Percentiles rank a stretch among this genome's conserved stretches.
Evolutionary conservation across 345 rosid genomes (phyloP).

Genomic region (Murraya paniculata): DNA sequence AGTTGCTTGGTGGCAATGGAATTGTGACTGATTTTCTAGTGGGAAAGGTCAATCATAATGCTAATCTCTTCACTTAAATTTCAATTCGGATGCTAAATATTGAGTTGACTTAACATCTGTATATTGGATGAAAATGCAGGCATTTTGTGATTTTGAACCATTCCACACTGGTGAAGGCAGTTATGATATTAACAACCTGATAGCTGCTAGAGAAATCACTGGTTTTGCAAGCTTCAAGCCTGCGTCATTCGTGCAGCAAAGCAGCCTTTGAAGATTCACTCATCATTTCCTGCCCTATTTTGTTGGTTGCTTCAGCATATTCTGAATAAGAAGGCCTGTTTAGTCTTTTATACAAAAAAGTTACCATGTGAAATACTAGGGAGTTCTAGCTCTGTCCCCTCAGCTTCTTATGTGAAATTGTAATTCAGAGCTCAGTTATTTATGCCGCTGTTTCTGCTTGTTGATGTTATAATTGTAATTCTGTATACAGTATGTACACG

Average conservation of each 20-base stretch:
- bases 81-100: not conserved
- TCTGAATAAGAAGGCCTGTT: too few species aligned
- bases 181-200: conserved; percentile 81
- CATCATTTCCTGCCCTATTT: not conserved
- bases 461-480: too few species aligned
- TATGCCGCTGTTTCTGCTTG: too few species aligned
- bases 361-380: too few species aligned
- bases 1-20: conserved; percentile 95
- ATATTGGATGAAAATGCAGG: conserved; percentile 43
- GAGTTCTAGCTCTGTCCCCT: too few species aligned
- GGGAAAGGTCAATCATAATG: conserved; percentile 59
- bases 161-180: conserved; percentile 94
- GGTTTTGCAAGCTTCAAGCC: conserved; percentile 90
- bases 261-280: conserved; percentile 58
- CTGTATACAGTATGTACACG: too few species aligned
- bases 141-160: conserved; percentile 97
- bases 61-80: too few species aligned
- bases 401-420: too few species aligned
- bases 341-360: too few species aligned
- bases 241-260: conserved; percentile 32
- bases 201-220: conserved; percentile 87
- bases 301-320: not conserved
- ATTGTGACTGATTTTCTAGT: conserved; percentile 80
- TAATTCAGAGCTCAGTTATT: too few species aligned
- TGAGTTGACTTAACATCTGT: not conserved